These are phyloP conservation scores for Phylloporus scabripes DNA, from an alignment of 768 basidiomycete species.

Conservation along the genomic window DNA sequence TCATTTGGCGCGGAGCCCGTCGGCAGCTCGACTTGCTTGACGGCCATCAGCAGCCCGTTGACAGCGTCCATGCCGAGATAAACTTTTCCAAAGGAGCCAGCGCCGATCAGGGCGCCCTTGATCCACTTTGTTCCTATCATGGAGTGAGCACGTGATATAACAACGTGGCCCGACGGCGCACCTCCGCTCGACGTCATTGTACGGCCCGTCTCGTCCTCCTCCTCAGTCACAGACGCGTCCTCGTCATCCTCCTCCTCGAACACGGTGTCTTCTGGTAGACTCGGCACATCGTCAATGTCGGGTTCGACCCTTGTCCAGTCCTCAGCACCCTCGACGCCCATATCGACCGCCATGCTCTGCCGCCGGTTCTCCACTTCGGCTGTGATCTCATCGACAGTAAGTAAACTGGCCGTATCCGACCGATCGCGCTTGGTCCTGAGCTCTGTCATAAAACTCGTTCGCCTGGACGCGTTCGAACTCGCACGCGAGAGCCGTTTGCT, in stretches of 20 bases:
- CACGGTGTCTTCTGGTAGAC: conserved; percentile 41
- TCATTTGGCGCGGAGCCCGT: conserved; percentile 80
- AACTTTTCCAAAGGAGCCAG: conserved; percentile 92
- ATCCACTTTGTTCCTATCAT: conserved; percentile 85
- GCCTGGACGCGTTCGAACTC: conserved; percentile 48
- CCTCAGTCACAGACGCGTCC: conserved; percentile 41
- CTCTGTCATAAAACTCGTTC: conserved; percentile 80
- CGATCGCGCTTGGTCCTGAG: conserved; percentile 75
- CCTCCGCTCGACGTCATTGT: conserved; percentile 53
- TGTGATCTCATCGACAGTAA: conserved; percentile 98
- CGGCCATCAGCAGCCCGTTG: conserved; percentile 89
- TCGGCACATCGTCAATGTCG: conserved; percentile 44
- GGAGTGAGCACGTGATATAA: background rate
- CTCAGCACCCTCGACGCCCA: conserved; percentile 47
- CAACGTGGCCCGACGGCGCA: conserved; percentile 19
- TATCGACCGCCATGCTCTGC: conserved; percentile 44
- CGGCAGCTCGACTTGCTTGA: conserved; percentile 94
- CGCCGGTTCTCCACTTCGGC: conserved; percentile 78
- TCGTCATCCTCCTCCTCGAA: conserved; percentile 48
- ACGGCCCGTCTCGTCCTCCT: conserved; percentile 48
- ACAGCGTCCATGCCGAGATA: conserved; percentile 94
- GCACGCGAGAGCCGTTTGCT: conserved; percentile 34
- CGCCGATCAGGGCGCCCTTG: conserved; percentile 92
- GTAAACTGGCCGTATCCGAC: conserved; percentile 83
- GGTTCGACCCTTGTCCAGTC: conserved; percentile 73